Evolutionary conservation across 2,329 filamentous ascomycete genomes (phyloP).

Genomic region (Talaromyces albobiverticillius): DNA sequence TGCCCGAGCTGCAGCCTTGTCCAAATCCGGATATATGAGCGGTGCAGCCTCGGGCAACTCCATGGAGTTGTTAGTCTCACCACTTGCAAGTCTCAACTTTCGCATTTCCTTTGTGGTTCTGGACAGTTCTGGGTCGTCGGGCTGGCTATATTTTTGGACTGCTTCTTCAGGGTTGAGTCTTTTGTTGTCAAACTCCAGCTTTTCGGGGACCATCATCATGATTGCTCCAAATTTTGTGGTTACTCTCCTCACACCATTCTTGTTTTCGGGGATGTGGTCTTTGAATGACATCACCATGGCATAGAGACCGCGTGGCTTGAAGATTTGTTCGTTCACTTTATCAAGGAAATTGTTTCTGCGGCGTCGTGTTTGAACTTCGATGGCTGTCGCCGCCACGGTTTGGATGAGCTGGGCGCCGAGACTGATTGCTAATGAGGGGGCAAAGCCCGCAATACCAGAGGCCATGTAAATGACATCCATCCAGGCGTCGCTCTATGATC

Average conservation of each 20-base stretch:
- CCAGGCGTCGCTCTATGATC: neutral
- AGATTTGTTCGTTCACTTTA: constrained; percentile 55
- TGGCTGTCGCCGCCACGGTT: constrained; percentile 1
- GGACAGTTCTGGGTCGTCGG: neutral
- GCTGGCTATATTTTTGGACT: neutral
- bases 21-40: constrained; percentile 48
- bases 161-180: neutral
- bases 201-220: neutral
- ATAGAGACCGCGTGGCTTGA: constrained; percentile 56
- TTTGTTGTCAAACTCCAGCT: constrained; percentile 8
- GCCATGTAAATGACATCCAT: constrained; percentile 3
- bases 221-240: neutral
- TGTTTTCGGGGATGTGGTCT: constrained; percentile 14
- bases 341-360: constrained; percentile 55
- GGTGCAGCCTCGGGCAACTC: constrained; percentile 47
- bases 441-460: neutral
- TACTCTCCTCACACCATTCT: constrained; percentile 4
- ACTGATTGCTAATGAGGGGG: neutral
- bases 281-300: constrained; percentile 55
- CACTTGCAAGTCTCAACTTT: constrained; percentile 37
- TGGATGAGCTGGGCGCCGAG: neutral
- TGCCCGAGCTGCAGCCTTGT: constrained; percentile 24
- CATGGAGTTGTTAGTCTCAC: constrained; percentile 39
- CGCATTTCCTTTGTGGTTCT: constrained; percentile 21
- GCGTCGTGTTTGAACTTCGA: constrained; percentile 20